A percentile compares a stretch with the other conserved stretches of the same genome.
Conservation (phyloP, 2,329 filamentous ascomycete genomes). For the Aureobasidium sp. region DNA sequence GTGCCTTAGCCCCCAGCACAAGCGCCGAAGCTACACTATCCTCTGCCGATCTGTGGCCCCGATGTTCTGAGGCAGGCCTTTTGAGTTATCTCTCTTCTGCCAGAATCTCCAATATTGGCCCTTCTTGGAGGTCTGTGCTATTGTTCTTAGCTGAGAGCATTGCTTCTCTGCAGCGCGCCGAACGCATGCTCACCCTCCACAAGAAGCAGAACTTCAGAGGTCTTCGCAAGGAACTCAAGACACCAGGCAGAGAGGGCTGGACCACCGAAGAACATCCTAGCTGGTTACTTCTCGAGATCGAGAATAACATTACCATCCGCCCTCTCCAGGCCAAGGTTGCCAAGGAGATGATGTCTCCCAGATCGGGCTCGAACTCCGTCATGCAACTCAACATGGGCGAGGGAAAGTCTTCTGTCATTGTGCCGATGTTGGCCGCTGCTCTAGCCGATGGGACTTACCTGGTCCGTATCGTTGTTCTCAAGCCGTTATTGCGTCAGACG, state of each 20-base stretch:
- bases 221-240: conserved; percentile 27
- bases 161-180: not conserved
- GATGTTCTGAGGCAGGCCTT: not conserved
- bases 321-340: conserved; percentile 52
- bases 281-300: conserved; percentile 55
- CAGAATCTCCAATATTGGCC: not conserved
- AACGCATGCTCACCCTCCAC: not conserved
- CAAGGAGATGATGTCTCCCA: conserved; percentile 40
- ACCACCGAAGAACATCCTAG: conserved; percentile 45
- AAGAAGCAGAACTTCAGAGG: not conserved
- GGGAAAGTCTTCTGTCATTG: conserved; percentile 61
- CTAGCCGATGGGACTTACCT: conserved; percentile 35
- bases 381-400: conserved; percentile 66
- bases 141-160: not conserved
- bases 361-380: conserved; percentile 27
- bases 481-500: conserved; percentile 49
- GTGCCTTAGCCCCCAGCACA: too few relatives aligned
- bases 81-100: not conserved
- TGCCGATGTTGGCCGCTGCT: conserved; percentile 50
- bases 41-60: conserved; percentile 1
- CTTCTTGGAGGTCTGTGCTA: not conserved
- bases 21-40: not conserved
- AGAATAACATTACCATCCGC: conserved; percentile 54
- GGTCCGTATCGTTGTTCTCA: conserved; percentile 47
- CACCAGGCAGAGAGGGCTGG: conserved; percentile 50